Evolutionary conservation across 2,329 filamentous ascomycete genomes (phyloP).

Genomic region (Ceratocystis diversiconidia): DNA sequence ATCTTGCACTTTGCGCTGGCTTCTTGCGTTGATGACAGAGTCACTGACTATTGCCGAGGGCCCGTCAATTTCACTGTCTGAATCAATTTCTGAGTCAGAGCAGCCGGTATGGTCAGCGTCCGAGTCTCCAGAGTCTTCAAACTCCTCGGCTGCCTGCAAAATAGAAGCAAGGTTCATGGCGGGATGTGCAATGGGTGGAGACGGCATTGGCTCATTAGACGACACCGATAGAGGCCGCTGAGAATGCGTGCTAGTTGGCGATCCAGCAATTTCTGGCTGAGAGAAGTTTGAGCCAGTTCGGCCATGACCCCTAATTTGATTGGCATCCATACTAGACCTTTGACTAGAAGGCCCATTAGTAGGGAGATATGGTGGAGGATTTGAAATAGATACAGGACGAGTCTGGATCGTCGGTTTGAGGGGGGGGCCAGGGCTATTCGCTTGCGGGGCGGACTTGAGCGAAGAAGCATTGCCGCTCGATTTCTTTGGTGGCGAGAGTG

Average conservation of each 20-base stretch:
- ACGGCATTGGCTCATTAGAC: constrained; percentile 8
- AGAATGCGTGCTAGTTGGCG: constrained; percentile 7
- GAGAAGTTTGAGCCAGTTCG: constrained; percentile 13
- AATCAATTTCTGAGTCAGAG: constrained; percentile 11
- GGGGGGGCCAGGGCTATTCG: constrained; percentile 6
- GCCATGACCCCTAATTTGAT: constrained; percentile 8
- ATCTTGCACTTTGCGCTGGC: constrained; percentile 89
- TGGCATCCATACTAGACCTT: constrained; percentile 11
- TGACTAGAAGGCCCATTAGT: constrained; percentile 8
- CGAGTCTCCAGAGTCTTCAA: constrained; percentile 23
- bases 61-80: constrained; percentile 14
- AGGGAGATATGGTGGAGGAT: constrained; percentile 14
- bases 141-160: constrained; percentile 41
- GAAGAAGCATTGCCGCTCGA: neutral
- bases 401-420: constrained; percentile 12
- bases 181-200: constrained; percentile 19
- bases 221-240: constrained; percentile 22
- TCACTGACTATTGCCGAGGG: constrained; percentile 36
- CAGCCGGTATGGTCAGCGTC: neutral
- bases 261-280: constrained; percentile 7
- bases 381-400: constrained; percentile 15
- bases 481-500: constrained; percentile 16
- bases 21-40: constrained; percentile 70
- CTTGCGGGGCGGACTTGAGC: constrained; percentile 9
- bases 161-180: constrained; percentile 41